These are phyloP conservation scores for Cubamyces lactineus DNA, from an alignment of 768 basidiomycete genomes.

Conservation along the genomic window DNA sequence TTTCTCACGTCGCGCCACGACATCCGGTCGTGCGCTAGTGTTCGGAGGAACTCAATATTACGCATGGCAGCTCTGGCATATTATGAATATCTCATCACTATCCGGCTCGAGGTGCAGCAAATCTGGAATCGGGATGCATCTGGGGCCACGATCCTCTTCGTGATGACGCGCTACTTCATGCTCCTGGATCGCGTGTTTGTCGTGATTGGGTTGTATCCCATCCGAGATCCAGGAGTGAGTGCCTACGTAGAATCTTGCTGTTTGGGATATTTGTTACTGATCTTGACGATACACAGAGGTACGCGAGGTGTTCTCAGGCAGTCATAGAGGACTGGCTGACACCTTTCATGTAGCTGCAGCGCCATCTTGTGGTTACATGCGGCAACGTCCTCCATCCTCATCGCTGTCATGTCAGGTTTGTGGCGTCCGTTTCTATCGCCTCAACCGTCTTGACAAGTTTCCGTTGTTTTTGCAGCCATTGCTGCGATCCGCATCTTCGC, in stretches of 20 bases:
- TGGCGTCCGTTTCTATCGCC: not conserved
- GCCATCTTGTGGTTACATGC: conserved; percentile 8
- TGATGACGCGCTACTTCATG: conserved; percentile 21
- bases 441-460: not conserved
- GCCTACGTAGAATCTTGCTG: too few relatives aligned
- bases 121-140: conserved; percentile 22
- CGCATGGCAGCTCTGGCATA: conserved; percentile 8
- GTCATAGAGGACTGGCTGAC: not conserved
- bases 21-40: too few relatives aligned
- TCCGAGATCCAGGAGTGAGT: conserved; percentile 1
- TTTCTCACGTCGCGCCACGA: not conserved
- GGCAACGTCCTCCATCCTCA: not conserved
- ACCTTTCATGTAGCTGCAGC: conserved; percentile 10
- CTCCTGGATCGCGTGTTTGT: conserved; percentile 23
- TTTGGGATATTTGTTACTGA: not conserved
- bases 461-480: conserved; percentile 6
- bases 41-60: not conserved
- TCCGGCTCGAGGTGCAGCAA: conserved; percentile 21
- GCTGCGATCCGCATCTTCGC: conserved; percentile 26
- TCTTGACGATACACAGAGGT: not conserved
- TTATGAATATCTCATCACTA: conserved; percentile 24
- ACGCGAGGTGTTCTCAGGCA: not conserved
- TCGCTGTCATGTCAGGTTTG: conserved; percentile 8
- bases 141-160: conserved; percentile 16
- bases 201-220: conserved; percentile 4